These are phyloP conservation scores for Auriscalpium microsporum DNA, from an alignment of 768 basidiomycete genomes.

Conservation along the genomic window DNA sequence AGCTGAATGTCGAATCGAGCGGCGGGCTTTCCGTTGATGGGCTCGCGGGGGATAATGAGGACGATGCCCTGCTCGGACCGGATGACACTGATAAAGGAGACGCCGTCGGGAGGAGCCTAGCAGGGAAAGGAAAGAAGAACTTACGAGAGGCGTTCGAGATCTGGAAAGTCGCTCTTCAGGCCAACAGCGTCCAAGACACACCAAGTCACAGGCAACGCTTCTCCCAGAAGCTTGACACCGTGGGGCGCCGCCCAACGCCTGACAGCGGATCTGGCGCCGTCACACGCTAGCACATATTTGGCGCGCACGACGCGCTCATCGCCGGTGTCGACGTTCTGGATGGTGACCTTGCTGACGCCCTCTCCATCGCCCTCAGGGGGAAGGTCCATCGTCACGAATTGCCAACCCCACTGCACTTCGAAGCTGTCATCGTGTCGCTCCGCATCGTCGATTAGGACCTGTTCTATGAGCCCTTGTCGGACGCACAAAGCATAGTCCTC, in stretches of 20 bases:
- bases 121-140: neutral
- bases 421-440: slow-evolving; percentile 1
- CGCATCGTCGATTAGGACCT: slow-evolving; percentile 4
- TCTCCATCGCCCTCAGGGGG: neutral
- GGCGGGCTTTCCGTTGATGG: slow-evolving; percentile 7
- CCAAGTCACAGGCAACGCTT: slow-evolving; percentile 6
- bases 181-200: slow-evolving; percentile 7
- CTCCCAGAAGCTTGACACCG: slow-evolving; percentile 1
- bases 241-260: slow-evolving; percentile 1
- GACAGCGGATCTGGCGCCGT: slow-evolving; percentile 1
- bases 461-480: slow-evolving; percentile 5
- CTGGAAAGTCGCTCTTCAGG: slow-evolving; percentile 6
- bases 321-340: neutral
- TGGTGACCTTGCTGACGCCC: neutral
- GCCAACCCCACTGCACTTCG: slow-evolving; percentile 3
- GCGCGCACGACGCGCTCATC: neutral
- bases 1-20: slow-evolving; percentile 6
- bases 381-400: slow-evolving; percentile 6
- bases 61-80: slow-evolving; percentile 6
- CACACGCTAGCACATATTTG: slow-evolving; percentile 4
- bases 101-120: neutral
- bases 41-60: slow-evolving; percentile 5
- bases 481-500: slow-evolving; percentile 3
- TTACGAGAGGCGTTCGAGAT: slow-evolving; percentile 5
- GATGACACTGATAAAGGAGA: neutral